Conservation (phyloP, 2,329 filamentous ascomycete genomes). For the Venturia carpophila region DNA sequence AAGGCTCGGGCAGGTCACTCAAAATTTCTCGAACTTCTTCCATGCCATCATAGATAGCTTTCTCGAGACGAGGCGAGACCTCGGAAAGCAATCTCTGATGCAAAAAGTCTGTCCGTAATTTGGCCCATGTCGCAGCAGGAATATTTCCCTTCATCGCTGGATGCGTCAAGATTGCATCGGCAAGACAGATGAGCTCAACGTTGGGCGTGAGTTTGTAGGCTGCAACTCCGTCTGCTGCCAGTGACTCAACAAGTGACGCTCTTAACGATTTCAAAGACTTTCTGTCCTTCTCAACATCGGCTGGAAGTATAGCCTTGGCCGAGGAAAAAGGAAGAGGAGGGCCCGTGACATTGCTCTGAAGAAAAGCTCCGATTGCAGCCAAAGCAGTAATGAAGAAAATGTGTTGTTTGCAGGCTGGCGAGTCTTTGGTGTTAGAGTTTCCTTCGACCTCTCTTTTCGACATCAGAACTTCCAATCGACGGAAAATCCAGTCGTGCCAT, state of each 20-base stretch:
- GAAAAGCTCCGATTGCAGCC: constrained; percentile 66
- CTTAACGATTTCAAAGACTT: constrained; percentile 38
- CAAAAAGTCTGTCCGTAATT: constrained; percentile 64
- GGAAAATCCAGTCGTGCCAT: constrained; percentile 42
- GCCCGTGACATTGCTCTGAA: constrained; percentile 83
- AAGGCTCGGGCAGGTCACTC: constrained; percentile 22
- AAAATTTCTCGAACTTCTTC: constrained; percentile 45
- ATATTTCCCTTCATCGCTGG: constrained; percentile 40
- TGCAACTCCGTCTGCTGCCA: constrained; percentile 77
- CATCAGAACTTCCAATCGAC: constrained; percentile 34
- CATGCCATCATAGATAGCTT: constrained; percentile 52
- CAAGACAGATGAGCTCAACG: constrained; percentile 75
- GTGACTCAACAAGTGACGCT: constrained; percentile 55
- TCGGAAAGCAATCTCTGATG: constrained; percentile 62
- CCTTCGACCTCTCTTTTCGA: constrained; percentile 25
- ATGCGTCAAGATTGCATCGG: constrained; percentile 51
- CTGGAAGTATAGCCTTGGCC: constrained; percentile 43
- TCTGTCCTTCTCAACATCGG: constrained; percentile 34
- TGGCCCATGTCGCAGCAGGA: constrained; percentile 50
- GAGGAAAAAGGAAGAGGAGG: constrained; percentile 61
- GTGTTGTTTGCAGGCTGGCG: constrained; percentile 23
- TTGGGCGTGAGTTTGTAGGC: constrained; percentile 78
- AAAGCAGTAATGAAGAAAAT: constrained; percentile 52
- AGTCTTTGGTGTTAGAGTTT: constrained; percentile 21
- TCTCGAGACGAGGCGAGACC: constrained; percentile 51